Percentiles rank a stretch among this genome's conserved stretches.
These are phyloP conservation scores for Suillus weaverae DNA, from an alignment of 768 basidiomycete genomes.

Conservation along the genomic window DNA sequence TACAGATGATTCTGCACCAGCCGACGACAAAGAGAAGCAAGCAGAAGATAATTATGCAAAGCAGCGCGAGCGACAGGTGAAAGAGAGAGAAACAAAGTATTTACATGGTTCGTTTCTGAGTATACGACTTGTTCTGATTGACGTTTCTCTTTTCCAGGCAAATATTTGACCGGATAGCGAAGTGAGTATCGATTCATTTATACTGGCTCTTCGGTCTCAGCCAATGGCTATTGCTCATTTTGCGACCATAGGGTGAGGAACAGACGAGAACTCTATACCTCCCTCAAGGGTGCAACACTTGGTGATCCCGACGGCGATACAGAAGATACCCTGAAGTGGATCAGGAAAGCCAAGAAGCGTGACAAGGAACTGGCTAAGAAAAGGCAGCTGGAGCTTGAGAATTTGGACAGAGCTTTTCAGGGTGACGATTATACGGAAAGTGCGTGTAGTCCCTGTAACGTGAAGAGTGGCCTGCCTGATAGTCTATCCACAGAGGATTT, in stretches of 20 bases:
- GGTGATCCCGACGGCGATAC: slow-evolving; percentile 80
- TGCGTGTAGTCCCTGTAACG: slow-evolving; percentile 38
- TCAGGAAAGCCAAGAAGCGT: slow-evolving; percentile 87
- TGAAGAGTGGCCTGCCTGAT: not conserved
- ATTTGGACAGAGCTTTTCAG: slow-evolving; percentile 74
- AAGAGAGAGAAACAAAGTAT: slow-evolving; percentile 79
- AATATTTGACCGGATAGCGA: slow-evolving; percentile 75
- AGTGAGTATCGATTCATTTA: slow-evolving; percentile 62
- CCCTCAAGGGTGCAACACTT: slow-evolving; percentile 90
- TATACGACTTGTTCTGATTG: slow-evolving; percentile 18
- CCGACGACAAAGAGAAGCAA: slow-evolving; percentile 73
- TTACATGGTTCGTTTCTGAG: slow-evolving; percentile 29
- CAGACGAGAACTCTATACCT: slow-evolving; percentile 86
- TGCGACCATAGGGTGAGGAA: slow-evolving; percentile 81
- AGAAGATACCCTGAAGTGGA: slow-evolving; percentile 85
- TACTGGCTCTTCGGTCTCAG: slow-evolving; percentile 1
- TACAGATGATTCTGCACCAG: slow-evolving; percentile 72
- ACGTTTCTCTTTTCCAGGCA: slow-evolving; percentile 45
- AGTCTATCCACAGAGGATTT: slow-evolving; percentile 65
- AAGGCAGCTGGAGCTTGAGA: slow-evolving; percentile 80
- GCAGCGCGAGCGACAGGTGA: slow-evolving; percentile 63
- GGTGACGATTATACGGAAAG: slow-evolving; percentile 84
- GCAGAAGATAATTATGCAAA: slow-evolving; percentile 88
- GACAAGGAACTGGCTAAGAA: slow-evolving; percentile 87
- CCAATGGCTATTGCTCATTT: slow-evolving; percentile 36